These are phyloP conservation scores for Penicillium nordicum DNA, from an alignment of 2,329 filamentous ascomycete species.

Conservation along the genomic window DNA sequence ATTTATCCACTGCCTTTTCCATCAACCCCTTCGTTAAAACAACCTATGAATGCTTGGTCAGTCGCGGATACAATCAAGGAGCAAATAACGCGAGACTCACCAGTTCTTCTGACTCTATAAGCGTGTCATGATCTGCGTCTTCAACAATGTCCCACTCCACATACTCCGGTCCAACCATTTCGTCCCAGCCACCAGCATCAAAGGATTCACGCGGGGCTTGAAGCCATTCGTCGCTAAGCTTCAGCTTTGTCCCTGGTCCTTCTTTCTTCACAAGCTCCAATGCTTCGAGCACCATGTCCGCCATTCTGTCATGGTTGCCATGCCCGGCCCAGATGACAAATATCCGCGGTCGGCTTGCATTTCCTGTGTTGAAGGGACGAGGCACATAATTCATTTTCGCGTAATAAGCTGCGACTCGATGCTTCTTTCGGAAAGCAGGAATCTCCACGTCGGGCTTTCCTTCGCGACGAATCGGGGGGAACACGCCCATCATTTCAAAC, in stretches of 20 bases:
- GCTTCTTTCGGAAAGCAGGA: conserved; percentile 6
- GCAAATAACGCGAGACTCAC: not conserved
- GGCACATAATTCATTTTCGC: conserved; percentile 9
- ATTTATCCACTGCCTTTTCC: conserved; percentile 7
- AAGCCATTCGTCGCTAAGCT: conserved; percentile 2
- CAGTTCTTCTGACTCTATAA: conserved; percentile 8
- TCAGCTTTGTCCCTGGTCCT: not conserved
- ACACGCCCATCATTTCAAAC: conserved; percentile 7
- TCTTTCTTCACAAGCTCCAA: not conserved
- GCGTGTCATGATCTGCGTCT: conserved; percentile 8
- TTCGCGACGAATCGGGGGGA: conserved; percentile 8
- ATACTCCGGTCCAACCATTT: conserved; percentile 10
- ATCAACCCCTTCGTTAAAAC: conserved; percentile 1
- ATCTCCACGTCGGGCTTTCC: conserved; percentile 13
- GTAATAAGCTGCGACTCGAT: conserved; percentile 2
- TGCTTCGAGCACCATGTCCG: conserved; percentile 2
- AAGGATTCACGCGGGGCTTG: conserved; percentile 5
- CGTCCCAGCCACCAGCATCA: conserved; percentile 13
- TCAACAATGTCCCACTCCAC: conserved; percentile 9
- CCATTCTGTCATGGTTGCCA: conserved; percentile 11
- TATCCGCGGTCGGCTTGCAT: conserved; percentile 1
- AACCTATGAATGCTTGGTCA: not conserved
- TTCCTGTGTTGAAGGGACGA: not conserved
- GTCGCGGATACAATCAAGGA: not conserved
- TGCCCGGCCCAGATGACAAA: conserved; percentile 13